Conservation (phyloP, 2,329 filamentous ascomycete genomes). For the Colletotrichum ledebouriae region DNA sequence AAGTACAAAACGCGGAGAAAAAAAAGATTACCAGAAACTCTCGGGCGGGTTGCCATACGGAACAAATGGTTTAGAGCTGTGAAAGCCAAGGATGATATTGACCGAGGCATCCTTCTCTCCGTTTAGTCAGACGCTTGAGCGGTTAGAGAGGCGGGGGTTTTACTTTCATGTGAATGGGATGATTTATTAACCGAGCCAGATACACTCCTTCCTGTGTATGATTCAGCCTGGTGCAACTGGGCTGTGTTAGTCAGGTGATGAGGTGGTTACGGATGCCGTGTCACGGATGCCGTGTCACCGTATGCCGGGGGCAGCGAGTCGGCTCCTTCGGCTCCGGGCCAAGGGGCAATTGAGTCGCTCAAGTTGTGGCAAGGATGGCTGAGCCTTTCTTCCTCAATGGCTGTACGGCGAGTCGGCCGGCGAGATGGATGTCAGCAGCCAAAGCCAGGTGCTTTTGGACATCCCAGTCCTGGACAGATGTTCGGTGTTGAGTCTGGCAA, state of each 20-base stretch:
- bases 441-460: no score
- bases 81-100: not conserved
- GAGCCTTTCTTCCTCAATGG: not conserved
- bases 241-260: conserved; percentile 7
- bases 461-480: no score
- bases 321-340: conserved; percentile 8
- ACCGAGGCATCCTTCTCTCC: not conserved
- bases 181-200: conserved; percentile 10
- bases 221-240: not conserved
- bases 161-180: not conserved
- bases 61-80: not conserved
- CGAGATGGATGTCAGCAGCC: not conserved
- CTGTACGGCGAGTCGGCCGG: not conserved
- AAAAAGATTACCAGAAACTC: not conserved
- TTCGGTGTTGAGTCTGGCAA: no score
- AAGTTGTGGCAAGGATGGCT: not conserved
- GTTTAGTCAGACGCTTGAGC: conserved; percentile 1
- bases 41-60: not conserved
- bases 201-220: not conserved
- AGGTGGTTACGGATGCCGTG: conserved; percentile 6
- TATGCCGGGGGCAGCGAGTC: not conserved
- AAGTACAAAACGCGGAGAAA: not conserved
- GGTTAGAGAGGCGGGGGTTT: not conserved
- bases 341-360: not conserved
- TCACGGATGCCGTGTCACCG: conserved; percentile 11